Evolutionary conservation across 176 grass and related monocot genomes (phyloP), one percentile per base, ranked within the genome.

Genomic region (Chrysopogon serrulatus): DNA sequence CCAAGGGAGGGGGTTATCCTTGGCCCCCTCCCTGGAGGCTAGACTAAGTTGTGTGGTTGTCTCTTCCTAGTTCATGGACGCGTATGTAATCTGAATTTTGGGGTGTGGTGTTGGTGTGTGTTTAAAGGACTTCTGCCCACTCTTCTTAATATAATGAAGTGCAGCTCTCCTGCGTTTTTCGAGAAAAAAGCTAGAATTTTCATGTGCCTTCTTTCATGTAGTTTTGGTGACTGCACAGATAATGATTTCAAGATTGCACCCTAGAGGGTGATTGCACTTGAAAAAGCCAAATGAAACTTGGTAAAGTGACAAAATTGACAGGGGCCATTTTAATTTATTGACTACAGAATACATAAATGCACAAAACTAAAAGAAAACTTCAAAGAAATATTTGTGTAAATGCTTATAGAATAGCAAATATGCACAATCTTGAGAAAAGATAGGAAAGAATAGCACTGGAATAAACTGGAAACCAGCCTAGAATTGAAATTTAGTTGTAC

Each of bases 401-500:
- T 18, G 1, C n/a, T 44, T 44, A 44, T 45, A 28, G 40, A 26
- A 30, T 44, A 71, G n/a, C n/a, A 48, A 72, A 26, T 32, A 3
- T n/a, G n/a, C n/a, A n/a, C 6, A 72, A 5, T 16, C 76, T 63
- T 78, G 56, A 63, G 18, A 62, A 62, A 78, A 78, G 16, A 5
- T 63, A 43, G 14, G 56, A 48, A 45, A 28, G 26, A 73, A 73
- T 63, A 42, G 2, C 16, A 28, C 7, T 43, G 27, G 9, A 63
- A 65, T 47, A 31, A 42, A 61, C 23, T 45, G 27, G 5, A 79
- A 79, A 63, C 18, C 27, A 44, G 39, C 3, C 14, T n/a, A 44
- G 28, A 32, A 47, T 41, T 17, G 43, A 79, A 34, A 13, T 40
- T 79, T 71, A 39, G 11, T 21, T 79, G 23, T 93, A 96, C 94